Base-by-base conservation (phyloP, 1,284 basidiomycete genomes). In the Trametes sp. region DNA sequence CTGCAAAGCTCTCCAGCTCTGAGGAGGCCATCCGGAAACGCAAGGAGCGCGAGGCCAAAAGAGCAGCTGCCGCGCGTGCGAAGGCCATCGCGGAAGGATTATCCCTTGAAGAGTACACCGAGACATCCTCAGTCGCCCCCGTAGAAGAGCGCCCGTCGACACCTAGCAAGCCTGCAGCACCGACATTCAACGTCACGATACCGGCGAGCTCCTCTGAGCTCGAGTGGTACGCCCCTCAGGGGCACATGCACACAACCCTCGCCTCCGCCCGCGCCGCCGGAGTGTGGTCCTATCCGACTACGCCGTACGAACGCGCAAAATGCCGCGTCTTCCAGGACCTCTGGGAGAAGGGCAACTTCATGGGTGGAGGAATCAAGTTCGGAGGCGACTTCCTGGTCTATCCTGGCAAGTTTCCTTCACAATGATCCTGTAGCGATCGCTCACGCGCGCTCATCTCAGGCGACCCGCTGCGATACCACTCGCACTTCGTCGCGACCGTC, bases 371-470 rank as follows among this genome's bases (percentile, higher is more conserved):
- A 0, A 87, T 96, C 72, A 92, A 92, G 71, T 99, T 99, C 72
- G 98, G 98, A 8, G 96, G 96, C 1, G 94, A 98, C 71, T 98
- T 95, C 76, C 80, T 98, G 44, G 92, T 98, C 1, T 99, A 99
- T 78, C 98, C 98, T 55, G 95, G 94, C 94, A 70, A 54, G 87
- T 78, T 53, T 21, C 59, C 42, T 54, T 53, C 16, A 49, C 2
- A 29, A 7, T 41, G 5, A 48, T 52, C 6, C n/a, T 51, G 13
- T 35, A n/a, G 31, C 60, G 21, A 21, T 35, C 21, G 24, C 35
- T 36, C 10, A 55, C 51, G 35, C 53, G 29, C 48, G 13, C 54
- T 33, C n/a, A 49, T 13, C 19, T n/a, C 59, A 96, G 96, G 96
- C 56, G 98, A 99, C 74, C 96, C 96, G 5, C 78, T 99, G 33